These are phyloP conservation scores for Sanghuangporus sanghuang DNA, from an alignment of 1,284 basidiomycete genomes.

Conservation along the genomic window DNA sequence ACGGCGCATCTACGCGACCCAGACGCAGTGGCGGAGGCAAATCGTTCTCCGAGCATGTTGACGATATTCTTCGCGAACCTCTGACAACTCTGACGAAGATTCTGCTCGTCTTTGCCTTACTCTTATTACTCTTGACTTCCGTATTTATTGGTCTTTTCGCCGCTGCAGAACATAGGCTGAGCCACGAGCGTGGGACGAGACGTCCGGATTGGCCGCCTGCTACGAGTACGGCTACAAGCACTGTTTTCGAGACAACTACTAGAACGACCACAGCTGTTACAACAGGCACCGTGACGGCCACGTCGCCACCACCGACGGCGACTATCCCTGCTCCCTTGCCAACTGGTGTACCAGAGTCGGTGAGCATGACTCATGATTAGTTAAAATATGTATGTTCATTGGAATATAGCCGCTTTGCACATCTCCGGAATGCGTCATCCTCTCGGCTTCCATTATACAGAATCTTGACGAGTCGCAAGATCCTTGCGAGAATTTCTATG, in stretches of 20 bases:
- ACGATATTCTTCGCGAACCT: constrained; percentile 61
- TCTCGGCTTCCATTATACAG: constrained; percentile 79
- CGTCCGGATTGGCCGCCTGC: constrained; percentile 17
- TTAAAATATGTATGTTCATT: constrained; percentile 22
- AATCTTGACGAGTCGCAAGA: constrained; percentile 80
- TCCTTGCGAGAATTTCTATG: constrained; percentile 95
- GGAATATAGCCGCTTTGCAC: constrained; percentile 58
- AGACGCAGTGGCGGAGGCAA: constrained; percentile 16
- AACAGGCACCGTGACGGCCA: constrained; percentile 29
- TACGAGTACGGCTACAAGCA: constrained; percentile 19
- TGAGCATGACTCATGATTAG: constrained; percentile 26
- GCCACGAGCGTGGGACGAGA: constrained; percentile 37
- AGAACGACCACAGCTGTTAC: constrained; percentile 33
- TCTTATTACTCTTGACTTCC: constrained; percentile 77
- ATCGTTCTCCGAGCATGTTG: constrained; percentile 46
- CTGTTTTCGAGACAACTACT: constrained; percentile 26
- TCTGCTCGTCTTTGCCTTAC: constrained; percentile 68
- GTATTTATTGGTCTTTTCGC: constrained; percentile 92
- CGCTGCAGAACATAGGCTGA: constrained; percentile 75
- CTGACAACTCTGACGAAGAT: constrained; percentile 84
- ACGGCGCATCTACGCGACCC: not conserved
- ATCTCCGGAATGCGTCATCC: constrained; percentile 75
- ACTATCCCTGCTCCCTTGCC: constrained; percentile 33
- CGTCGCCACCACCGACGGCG: constrained; percentile 26
- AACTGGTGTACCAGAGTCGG: constrained; percentile 45